A percentile compares a stretch with the other conserved stretches of the same genome.
phyloP scores from a whole-genome alignment of 208 protist species.

The Strigomonas oncopelti region DNA sequence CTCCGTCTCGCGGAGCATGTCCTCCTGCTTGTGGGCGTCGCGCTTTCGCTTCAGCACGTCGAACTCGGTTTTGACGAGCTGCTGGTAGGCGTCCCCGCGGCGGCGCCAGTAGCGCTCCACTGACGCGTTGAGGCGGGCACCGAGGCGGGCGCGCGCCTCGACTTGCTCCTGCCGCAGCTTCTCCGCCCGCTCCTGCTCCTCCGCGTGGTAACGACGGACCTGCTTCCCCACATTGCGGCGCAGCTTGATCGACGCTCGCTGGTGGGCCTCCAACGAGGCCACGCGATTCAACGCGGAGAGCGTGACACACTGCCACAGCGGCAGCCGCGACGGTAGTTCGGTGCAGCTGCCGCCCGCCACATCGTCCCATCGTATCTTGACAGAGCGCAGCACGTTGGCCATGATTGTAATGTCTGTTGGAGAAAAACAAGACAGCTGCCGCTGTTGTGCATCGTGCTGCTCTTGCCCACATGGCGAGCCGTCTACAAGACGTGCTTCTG shows the following conservation, averaged over 20 bases:
- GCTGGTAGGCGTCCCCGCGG: constrained; percentile 57
- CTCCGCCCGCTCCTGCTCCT: constrained; percentile 43
- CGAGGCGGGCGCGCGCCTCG: constrained; percentile 41
- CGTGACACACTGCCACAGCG: constrained; percentile 61
- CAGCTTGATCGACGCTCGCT: constrained; percentile 19
- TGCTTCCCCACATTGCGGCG: constrained; percentile 36
- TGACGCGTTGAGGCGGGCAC: constrained; percentile 30
- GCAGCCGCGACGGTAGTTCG: constrained; percentile 35
- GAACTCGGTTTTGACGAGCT: constrained; percentile 66
- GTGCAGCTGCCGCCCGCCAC: constrained; percentile 19
- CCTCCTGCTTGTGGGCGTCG: constrained; percentile 68
- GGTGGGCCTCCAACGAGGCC: constrained; percentile 13
- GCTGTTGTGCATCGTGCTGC: no score
- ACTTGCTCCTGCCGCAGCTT: constrained; percentile 46
- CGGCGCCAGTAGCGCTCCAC: constrained; percentile 47
- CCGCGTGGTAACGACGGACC: constrained; percentile 46
- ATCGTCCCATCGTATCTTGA: no score
- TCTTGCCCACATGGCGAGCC: no score
- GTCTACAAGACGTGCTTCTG: no score
- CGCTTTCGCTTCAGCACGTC: constrained; percentile 60
- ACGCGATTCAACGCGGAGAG: constrained; percentile 41
- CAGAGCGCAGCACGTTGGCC: no score
- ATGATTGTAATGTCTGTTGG: no score
- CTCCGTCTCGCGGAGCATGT: constrained; percentile 74
- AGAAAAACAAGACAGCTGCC: no score